Evolutionary conservation across 306 rosid genomes (phyloP), one percentile per base, ranked within the genome.

Genomic region (Lathyrus aphaca): DNA sequence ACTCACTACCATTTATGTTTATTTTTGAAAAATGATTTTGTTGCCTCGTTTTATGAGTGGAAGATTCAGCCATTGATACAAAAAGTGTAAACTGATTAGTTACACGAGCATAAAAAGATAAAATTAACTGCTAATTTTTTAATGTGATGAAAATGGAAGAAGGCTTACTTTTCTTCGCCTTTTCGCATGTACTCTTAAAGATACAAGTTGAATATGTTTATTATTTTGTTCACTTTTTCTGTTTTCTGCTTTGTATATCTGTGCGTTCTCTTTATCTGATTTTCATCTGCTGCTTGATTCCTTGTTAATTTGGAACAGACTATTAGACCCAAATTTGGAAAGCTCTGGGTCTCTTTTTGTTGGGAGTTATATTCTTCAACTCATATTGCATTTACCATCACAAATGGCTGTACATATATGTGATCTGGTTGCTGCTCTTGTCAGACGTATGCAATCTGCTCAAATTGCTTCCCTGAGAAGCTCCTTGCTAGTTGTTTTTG

Each of bases 311-410:
- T 62, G 71, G 15, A 81, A 76, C 90, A 94, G 98, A 77, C 85
- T 94, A 80, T 80, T 94, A 42, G 88, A 94, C 80, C 98, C 97
- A 16, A 66, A 81, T 68, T 71, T 90, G 86, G 98, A 88, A 72
- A 86, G 97, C 86, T 94, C 98, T 17, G 97, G 94, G 74, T 94
- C 97, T 16, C 87, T 90, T 48, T 94, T 94, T 77, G 98, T 81
- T 79, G 98, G 98, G 70, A 85, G 95, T 80, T 88, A 83, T 77
- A 82, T 94, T 65, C 87, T 94, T 82, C 98, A 94, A 78, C 91
- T 94, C 77, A 82, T 94, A 81, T 83, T 93, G 84, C 96, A 90
- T 84, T 83, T 94, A 46, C 89, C 89, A 30, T 85, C 90, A 16
- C 96, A 94, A 63, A 94, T 94, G 96, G 86, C 89, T 9, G 86